phyloP scores from a whole-genome alignment of 2,329 filamentous ascomycete genomes.

The Emergomyces orientalis region DNA sequence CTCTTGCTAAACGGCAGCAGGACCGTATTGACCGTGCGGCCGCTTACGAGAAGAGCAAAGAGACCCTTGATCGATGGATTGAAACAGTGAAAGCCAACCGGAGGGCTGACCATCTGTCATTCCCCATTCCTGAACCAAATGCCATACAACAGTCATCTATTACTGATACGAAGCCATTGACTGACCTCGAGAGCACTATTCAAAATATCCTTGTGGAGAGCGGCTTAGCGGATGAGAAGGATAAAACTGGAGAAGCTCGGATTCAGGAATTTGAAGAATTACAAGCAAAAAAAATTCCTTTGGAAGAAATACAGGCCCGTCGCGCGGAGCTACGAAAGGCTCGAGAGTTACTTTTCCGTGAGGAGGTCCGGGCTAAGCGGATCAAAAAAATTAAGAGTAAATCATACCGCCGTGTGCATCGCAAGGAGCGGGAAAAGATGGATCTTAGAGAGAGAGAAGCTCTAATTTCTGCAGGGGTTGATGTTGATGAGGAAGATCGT shows the following conservation, averaged over 20 bases:
- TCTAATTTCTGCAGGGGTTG: conserved; percentile 49
- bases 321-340: conserved; percentile 67
- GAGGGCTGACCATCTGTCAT: conserved; percentile 78
- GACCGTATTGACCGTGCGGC: conserved; percentile 70
- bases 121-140: conserved; percentile 69
- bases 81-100: conserved; percentile 94
- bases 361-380: conserved; percentile 78
- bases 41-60: conserved; percentile 83
- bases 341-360: conserved; percentile 76
- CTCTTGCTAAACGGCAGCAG: conserved; percentile 76
- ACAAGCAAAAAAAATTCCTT: conserved; percentile 61
- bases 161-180: conserved; percentile 55
- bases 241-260: conserved; percentile 53
- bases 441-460: conserved; percentile 50
- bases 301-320: conserved; percentile 63
- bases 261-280: conserved; percentile 61
- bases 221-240: conserved; percentile 54
- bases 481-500: conserved; percentile 54
- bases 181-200: conserved; percentile 76
- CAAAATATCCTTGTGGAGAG: conserved; percentile 84
- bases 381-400: conserved; percentile 99
- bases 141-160: conserved; percentile 47
- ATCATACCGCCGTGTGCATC: conserved; percentile 81
- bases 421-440: conserved; percentile 60
- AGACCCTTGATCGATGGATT: conserved; percentile 82